These are phyloP conservation scores for Backusella morwellensis DNA, from an alignment of 192 early-diverging fungal genomes.

Conservation along the genomic window DNA sequence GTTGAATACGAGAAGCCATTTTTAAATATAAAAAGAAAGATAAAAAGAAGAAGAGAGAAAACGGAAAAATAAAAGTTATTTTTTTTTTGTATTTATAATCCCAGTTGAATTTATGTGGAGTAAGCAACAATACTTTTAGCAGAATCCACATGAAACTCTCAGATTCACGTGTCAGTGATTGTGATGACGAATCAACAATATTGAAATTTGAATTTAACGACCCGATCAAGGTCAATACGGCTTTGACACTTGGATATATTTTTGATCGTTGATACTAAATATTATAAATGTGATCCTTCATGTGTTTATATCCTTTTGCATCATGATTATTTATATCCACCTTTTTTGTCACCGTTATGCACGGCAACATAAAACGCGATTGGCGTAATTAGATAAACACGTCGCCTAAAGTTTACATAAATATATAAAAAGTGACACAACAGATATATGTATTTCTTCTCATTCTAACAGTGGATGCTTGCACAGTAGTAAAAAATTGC, in stretches of 20 bases:
- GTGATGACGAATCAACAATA: conserved; percentile 1
- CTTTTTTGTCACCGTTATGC: too few species aligned
- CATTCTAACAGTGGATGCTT: too few species aligned
- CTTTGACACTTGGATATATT: not conserved
- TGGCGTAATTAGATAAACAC: too few species aligned
- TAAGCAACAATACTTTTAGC: conserved; percentile 5
- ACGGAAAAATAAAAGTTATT: not conserved
- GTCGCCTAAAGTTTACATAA: too few species aligned
- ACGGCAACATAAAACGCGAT: too few species aligned
- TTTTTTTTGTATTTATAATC: not conserved
- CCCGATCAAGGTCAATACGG: not conserved
- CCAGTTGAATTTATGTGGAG: conserved; percentile 3
- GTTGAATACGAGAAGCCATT: conserved; percentile 55
- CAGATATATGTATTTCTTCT: too few species aligned
- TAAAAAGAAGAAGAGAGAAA: not conserved
- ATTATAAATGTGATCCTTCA: too few species aligned
- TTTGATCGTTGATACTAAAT: too few species aligned
- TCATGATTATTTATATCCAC: too few species aligned
- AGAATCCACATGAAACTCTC: not conserved
- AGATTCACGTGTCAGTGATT: conserved; percentile 3
- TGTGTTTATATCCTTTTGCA: too few species aligned
- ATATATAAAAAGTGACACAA: too few species aligned
- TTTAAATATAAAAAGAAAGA: not conserved
- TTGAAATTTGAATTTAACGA: not conserved
- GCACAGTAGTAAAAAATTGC: too few species aligned